Evolutionary conservation across 257 asterid species (phyloP).

Genomic region (Phtheirospermum japonicum): DNA sequence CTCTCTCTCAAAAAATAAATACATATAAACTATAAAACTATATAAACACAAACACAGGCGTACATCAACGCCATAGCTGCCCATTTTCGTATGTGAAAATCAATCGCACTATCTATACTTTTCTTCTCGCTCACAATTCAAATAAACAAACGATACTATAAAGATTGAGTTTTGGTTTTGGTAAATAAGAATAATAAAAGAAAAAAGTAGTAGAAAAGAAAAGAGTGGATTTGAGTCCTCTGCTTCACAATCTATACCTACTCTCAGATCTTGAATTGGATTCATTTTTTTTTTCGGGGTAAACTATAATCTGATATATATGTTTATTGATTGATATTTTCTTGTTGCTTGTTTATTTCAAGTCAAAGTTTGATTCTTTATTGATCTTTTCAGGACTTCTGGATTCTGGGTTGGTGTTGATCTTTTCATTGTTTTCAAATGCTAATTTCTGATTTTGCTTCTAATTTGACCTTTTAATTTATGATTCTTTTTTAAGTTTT

Average conservation of each 20-base stretch:
- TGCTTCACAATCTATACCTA: slow-evolving; percentile 57
- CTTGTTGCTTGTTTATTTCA: slow-evolving; percentile 16
- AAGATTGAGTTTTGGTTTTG: no score
- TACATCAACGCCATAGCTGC: no score
- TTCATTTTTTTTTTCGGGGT: slow-evolving; percentile 30
- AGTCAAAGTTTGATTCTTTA: slow-evolving; percentile 36
- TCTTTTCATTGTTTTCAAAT: slow-evolving; percentile 20
- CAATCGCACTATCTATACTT: no score
- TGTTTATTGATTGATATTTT: slow-evolving; percentile 24
- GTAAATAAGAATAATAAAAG: slow-evolving; percentile 28
- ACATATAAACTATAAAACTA: no score
- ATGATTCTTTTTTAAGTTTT: no score
- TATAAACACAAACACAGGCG: no score
- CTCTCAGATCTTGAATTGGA: slow-evolving; percentile 59
- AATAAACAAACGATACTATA: no score
- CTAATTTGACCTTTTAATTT: slow-evolving; percentile 7
- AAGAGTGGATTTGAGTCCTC: slow-evolving; percentile 60
- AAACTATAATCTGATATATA: no score
- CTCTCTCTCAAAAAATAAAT: no score
- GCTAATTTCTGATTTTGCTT: slow-evolving; percentile 2
- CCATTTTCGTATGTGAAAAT: no score
- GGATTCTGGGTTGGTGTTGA: slow-evolving; percentile 38
- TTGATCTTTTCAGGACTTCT: slow-evolving; percentile 33
- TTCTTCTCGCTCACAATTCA: no score
- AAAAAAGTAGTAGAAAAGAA: slow-evolving; percentile 45